Base-by-base conservation (phyloP, 2,329 filamentous ascomycete genomes). In the Penicillium sp. region DNA sequence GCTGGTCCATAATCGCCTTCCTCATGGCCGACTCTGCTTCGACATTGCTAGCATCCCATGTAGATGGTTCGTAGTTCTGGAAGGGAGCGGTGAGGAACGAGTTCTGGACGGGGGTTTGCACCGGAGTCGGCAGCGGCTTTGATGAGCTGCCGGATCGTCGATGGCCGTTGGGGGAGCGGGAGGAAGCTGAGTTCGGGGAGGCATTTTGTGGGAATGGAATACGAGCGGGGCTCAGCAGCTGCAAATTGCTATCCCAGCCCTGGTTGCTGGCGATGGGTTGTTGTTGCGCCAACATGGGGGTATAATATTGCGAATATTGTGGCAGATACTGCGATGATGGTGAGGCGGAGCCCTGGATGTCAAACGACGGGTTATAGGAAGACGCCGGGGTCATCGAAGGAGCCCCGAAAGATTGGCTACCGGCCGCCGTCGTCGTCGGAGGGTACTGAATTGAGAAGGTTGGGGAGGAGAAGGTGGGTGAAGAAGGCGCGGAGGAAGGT, bases 21-120 rank as follows among this genome's bases (percentile, higher is more conserved):
- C 84, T 85, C 84, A 88, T 87, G 55, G 84, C 85, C 73, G 84
- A 79, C 70, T 87, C 85, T n/a, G 84, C 82, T 12, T 82, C 79
- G 65, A 80, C 74, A 70, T 73, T 73, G 58, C 68, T 54, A 12
- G 22, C 75, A 74, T 84, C 79, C 22, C 80, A 73, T 13, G 77
- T 73, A 1, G 77, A 74, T 1, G 73, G 72, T 49, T 80, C 77
- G 75, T 80, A 83, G 68, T 76, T 79, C 68, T 80, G 79, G 71
- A 82, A 84, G 30, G 76, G 76, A 35, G 76, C 72, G 4, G 75
- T 77, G 62, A 84, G 73, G 67, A 84, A 85, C 3, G 79, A 79
- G 62, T 82, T 80, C 72, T 85, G 82, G 30, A 81, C 79, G 15
- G 84, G 83, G 9, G 84, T 85, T 62, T 84, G 82, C 50, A 82